Evolutionary conservation across 1,284 basidiomycete genomes (phyloP).

Genomic region (Ustilago xerochloae): DNA sequence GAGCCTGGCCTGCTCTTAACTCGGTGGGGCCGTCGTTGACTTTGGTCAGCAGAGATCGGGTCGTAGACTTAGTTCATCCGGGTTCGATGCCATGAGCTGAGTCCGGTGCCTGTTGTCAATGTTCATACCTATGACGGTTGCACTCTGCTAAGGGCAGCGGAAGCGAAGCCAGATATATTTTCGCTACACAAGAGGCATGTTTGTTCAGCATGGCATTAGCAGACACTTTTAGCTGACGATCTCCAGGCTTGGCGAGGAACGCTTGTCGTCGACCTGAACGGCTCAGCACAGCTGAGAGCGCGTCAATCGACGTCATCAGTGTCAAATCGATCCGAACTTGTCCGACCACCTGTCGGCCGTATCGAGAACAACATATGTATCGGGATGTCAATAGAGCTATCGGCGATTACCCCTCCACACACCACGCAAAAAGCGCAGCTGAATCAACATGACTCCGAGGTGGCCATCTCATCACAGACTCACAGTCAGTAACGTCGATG

Average conservation of each 20-base stretch:
- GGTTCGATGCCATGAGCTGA: background rate
- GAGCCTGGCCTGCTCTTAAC: background rate
- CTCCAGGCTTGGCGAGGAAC: background rate
- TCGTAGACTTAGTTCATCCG: background rate
- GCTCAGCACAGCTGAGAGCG: background rate
- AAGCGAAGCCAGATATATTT: background rate
- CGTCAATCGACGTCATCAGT: slow-evolving; percentile 25
- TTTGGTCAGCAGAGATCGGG: slow-evolving; percentile 1
- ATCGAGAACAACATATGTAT: no score
- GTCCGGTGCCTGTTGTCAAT: background rate
- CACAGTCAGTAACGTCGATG: no score
- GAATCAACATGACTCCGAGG: no score
- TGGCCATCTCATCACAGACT: no score
- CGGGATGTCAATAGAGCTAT: background rate
- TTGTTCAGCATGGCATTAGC: background rate
- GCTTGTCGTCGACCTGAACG: background rate
- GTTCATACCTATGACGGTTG: background rate
- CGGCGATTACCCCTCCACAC: background rate
- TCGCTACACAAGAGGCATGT: background rate
- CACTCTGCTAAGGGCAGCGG: background rate
- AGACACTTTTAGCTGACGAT: background rate
- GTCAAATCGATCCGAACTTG: slow-evolving; percentile 19
- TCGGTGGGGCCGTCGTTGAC: background rate
- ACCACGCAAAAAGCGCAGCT: no score
- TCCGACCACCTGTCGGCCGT: slow-evolving; percentile 15